Conservation (phyloP, 2,329 filamentous ascomycete species). For the Aspergillus viridinutans region DNA sequence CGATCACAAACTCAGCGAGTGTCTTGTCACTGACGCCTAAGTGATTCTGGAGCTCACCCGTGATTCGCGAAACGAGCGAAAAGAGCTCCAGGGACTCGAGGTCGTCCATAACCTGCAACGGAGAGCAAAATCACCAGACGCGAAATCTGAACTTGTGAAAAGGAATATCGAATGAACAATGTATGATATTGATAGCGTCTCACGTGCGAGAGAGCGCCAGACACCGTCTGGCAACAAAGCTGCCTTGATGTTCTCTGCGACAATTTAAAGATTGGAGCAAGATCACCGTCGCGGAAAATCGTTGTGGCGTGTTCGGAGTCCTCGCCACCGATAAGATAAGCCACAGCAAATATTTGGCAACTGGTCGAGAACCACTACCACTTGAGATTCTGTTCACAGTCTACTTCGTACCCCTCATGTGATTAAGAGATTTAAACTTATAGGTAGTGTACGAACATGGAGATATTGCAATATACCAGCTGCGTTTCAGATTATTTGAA, state of each 20-base stretch:
- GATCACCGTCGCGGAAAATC: constrained; percentile 32
- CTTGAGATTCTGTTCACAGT: neutral
- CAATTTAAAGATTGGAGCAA: constrained; percentile 11
- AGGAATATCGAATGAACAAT: neutral
- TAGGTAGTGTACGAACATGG: too few species aligned
- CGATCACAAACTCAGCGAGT: constrained; percentile 92
- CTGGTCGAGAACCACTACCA: neutral
- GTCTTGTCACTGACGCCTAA: constrained; percentile 89
- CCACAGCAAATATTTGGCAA: neutral
- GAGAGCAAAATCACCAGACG: neutral
- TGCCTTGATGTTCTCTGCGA: constrained; percentile 4
- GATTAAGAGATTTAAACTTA: too few species aligned
- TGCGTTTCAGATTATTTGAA: neutral
- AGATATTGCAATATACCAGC: neutral
- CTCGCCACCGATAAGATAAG: constrained; percentile 34
- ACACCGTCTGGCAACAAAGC: constrained; percentile 17
- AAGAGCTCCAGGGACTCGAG: constrained; percentile 86
- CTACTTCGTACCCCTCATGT: too few species aligned
- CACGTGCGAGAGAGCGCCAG: constrained; percentile 15
- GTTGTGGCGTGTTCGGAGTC: constrained; percentile 24
- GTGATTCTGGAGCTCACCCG: constrained; percentile 91
- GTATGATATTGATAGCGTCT: neutral
- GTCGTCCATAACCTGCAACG: constrained; percentile 67
- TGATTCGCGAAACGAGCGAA: constrained; percentile 90
- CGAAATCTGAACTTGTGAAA: neutral